These are phyloP conservation scores for Dactylellina cionopaga DNA, from an alignment of 2,329 filamentous ascomycete species.

Conservation along the genomic window DNA sequence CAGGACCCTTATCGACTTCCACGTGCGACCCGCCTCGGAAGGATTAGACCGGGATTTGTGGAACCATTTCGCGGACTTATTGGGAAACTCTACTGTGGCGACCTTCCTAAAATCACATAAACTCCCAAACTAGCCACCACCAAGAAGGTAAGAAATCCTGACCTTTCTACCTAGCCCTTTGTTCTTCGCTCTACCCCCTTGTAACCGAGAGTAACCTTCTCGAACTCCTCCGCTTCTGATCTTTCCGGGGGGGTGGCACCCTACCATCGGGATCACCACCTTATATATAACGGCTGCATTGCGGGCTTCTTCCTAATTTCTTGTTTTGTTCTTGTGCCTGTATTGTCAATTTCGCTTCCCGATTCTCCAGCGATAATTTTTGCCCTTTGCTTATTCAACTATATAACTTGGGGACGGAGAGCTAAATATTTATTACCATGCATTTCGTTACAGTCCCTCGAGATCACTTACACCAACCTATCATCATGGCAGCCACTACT, in stretches of 20 bases:
- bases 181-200: too few relatives aligned
- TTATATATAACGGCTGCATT: slow-evolving; percentile 41
- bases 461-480: slow-evolving; percentile 28
- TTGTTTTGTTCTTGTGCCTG: slow-evolving; percentile 36
- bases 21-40: slow-evolving; percentile 47
- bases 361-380: slow-evolving; percentile 15
- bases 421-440: slow-evolving; percentile 27
- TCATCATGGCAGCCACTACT: slow-evolving; percentile 39
- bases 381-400: slow-evolving; percentile 6
- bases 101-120: slow-evolving; percentile 42
- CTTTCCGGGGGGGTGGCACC: not conserved
- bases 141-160: slow-evolving; percentile 47
- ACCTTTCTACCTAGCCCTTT: slow-evolving; percentile 40
- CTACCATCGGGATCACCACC: not conserved
- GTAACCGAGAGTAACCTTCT: slow-evolving; percentile 51
- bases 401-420: not conserved
- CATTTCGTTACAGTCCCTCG: slow-evolving; percentile 47
- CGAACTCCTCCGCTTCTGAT: slow-evolving; percentile 37
- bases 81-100: slow-evolving; percentile 37
- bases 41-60: slow-evolving; percentile 32
- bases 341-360: slow-evolving; percentile 40
- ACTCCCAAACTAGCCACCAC: slow-evolving; percentile 26
- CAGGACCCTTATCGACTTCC: slow-evolving; percentile 43
- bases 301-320: slow-evolving; percentile 37
- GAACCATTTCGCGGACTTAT: slow-evolving; percentile 46